Evolutionary conservation across 176 grass and related monocot genomes (phyloP).

Genomic region (Panicum miliaceum): DNA sequence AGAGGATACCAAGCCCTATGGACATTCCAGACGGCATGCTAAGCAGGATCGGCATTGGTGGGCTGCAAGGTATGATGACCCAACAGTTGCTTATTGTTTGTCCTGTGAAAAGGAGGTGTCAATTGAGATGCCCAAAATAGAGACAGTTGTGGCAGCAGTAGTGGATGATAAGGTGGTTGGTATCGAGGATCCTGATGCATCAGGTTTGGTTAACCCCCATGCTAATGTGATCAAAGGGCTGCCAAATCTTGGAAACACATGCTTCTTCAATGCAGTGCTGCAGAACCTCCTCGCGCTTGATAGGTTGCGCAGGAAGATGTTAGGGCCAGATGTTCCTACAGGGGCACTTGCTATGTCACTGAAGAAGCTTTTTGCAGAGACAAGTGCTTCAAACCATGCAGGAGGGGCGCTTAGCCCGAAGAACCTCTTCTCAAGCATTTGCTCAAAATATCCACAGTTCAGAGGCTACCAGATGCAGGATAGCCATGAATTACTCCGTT

Average conservation of each 20-base stretch:
- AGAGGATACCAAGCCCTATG: constrained; percentile 70
- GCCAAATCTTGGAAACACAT: constrained; percentile 90
- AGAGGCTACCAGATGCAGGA: constrained; percentile 93
- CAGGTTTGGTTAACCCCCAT: constrained; percentile 33
- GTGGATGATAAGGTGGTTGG: constrained; percentile 26
- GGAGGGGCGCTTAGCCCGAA: constrained; percentile 78
- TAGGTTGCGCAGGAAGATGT: constrained; percentile 66
- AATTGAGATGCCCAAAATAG: constrained; percentile 63
- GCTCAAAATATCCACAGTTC: constrained; percentile 80
- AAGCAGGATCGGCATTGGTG: constrained; percentile 89
- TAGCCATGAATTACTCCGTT: constrained; percentile 95
- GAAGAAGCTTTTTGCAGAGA: constrained; percentile 85
- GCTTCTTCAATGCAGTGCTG: constrained; percentile 93
- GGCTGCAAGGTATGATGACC: constrained; percentile 59
- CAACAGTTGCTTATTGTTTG: constrained; percentile 67
- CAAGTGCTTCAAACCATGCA: constrained; percentile 60
- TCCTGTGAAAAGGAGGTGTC: constrained; percentile 64
- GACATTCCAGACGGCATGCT: constrained; percentile 87
- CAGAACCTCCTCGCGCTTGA: constrained; percentile 83
- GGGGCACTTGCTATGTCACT: constrained; percentile 74
- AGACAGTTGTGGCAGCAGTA: constrained; percentile 32
- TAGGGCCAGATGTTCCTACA: constrained; percentile 55
- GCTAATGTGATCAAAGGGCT: constrained; percentile 73
- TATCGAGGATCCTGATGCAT: constrained; percentile 23
- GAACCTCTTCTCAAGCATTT: constrained; percentile 82